Percentiles rank a stretch among this genome's conserved stretches.
These are phyloP conservation scores for Amaranthus hypochondriacus DNA, from an alignment of 148 eudicot species.

Conservation along the genomic window DNA sequence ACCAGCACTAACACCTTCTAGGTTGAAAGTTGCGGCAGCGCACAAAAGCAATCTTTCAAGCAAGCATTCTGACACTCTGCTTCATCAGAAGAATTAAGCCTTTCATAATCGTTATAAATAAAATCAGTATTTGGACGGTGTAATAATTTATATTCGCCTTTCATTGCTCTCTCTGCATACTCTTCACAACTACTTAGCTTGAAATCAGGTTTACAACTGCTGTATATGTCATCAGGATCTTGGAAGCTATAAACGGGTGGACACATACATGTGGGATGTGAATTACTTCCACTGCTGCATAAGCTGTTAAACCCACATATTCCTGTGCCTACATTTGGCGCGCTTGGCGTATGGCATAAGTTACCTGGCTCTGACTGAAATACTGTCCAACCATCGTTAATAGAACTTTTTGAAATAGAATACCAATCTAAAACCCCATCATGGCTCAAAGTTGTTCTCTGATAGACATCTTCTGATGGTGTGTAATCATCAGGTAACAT, in stretches of 20 bases:
- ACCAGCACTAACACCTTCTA: neutral
- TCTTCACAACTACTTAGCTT: conserved; percentile 16
- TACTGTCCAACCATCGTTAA: conserved; percentile 22
- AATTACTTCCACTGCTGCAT: conserved; percentile 29
- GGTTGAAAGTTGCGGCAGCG: conserved; percentile 19
- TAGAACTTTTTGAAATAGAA: conserved; percentile 19
- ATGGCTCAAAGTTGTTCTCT: conserved; percentile 27
- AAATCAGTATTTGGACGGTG: conserved; percentile 23
- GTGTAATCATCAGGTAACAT: conserved; percentile 7
- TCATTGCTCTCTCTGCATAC: neutral
- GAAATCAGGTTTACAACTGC: conserved; percentile 41
- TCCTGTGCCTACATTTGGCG: conserved; percentile 20
- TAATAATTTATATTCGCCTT: conserved; percentile 13
- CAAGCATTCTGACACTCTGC: conserved; percentile 32
- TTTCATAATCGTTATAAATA: conserved; percentile 20
- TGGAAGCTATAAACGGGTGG: conserved; percentile 32
- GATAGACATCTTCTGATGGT: conserved; percentile 23
- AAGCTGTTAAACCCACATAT: conserved; percentile 54
- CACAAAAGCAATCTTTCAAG: conserved; percentile 51
- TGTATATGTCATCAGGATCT: conserved; percentile 37
- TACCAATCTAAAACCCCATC: conserved; percentile 33
- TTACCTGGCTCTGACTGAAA: conserved; percentile 33
- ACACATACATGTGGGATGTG: conserved; percentile 37
- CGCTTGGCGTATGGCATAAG: conserved; percentile 9
- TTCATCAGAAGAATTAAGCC: conserved; percentile 3